Conservation (phyloP, 192 early-diverging fungal genomes). For the Coemansia furcata region DNA sequence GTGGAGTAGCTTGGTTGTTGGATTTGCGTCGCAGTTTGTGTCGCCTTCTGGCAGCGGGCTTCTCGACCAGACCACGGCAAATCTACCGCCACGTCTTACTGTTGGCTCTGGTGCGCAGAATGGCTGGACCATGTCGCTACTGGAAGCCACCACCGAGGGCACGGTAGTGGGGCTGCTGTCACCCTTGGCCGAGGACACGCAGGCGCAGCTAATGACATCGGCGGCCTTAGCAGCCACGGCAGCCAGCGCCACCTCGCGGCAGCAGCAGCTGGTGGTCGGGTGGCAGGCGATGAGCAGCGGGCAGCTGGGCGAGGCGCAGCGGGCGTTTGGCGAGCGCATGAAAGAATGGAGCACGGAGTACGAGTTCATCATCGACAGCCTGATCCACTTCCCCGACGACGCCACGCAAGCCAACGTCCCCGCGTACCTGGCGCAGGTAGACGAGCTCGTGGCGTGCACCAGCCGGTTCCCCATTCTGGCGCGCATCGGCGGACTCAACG, state of each 20-base stretch:
- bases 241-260: background rate
- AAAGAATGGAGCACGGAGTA: constrained; percentile 41
- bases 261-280: constrained; percentile 24
- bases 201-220: background rate
- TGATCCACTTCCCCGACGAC: constrained; percentile 41
- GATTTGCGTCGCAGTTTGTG: constrained; percentile 53
- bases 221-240: background rate
- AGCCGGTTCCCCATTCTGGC: constrained; percentile 30
- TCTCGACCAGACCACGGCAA: constrained; percentile 14
- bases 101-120: background rate
- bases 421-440: constrained; percentile 33
- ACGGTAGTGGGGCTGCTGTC: constrained; percentile 46
- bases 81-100: background rate
- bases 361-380: constrained; percentile 41
- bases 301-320: constrained; percentile 31
- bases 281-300: constrained; percentile 43
- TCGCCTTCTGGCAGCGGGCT: constrained; percentile 45
- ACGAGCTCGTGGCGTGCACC: constrained; percentile 21
- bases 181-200: constrained; percentile 18
- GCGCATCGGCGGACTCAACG: constrained; percentile 40
- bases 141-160: constrained; percentile 48
- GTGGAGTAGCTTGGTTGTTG: constrained; percentile 49
- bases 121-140: constrained; percentile 42
- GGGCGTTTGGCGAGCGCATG: constrained; percentile 21
- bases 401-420: background rate